phyloP scores from a whole-genome alignment of 108 stramenopile species.

The Skeletonema grethae region DNA sequence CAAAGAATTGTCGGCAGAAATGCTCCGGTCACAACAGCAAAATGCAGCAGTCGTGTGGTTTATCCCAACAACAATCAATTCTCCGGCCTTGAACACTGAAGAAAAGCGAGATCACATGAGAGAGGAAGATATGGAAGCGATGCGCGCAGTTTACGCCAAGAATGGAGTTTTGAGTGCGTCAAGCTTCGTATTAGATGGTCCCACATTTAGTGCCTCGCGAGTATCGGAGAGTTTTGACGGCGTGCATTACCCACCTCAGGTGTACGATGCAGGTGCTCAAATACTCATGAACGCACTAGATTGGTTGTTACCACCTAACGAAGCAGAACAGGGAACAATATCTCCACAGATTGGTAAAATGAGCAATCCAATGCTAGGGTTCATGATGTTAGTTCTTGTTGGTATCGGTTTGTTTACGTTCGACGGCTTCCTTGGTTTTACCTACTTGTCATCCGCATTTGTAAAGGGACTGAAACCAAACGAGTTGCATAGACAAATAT shows the following conservation, averaged over 20 bases:
- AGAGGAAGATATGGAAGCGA: constrained; percentile 74
- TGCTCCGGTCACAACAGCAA: constrained; percentile 36
- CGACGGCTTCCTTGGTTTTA: constrained; percentile 87
- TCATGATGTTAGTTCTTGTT: constrained; percentile 66
- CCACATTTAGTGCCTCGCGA: constrained; percentile 62
- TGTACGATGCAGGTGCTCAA: constrained; percentile 86
- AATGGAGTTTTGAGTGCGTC: constrained; percentile 54
- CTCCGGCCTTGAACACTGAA: constrained; percentile 63
- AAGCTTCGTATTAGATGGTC: constrained; percentile 80
- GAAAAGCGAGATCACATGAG: constrained; percentile 78
- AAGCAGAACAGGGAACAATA: constrained; percentile 27
- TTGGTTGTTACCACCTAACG: constrained; percentile 66
- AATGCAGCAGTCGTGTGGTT: constrained; percentile 75
- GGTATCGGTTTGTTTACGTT: constrained; percentile 65
- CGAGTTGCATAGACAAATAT: constrained; percentile 66
- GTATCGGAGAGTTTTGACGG: constrained; percentile 84
- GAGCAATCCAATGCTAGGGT: constrained; percentile 68
- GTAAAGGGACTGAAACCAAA: constrained; percentile 64
- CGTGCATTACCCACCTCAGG: constrained; percentile 83
- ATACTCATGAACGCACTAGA: constrained; percentile 82
- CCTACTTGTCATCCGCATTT: constrained; percentile 75
- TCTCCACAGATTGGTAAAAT: constrained; percentile 65
- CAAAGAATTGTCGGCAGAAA: constrained; percentile 48
- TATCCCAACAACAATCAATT: constrained; percentile 85
- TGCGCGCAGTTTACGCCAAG: constrained; percentile 60